Conservation (phyloP, 2,329 filamentous ascomycete genomes). For the Hortaea sp. region DNA sequence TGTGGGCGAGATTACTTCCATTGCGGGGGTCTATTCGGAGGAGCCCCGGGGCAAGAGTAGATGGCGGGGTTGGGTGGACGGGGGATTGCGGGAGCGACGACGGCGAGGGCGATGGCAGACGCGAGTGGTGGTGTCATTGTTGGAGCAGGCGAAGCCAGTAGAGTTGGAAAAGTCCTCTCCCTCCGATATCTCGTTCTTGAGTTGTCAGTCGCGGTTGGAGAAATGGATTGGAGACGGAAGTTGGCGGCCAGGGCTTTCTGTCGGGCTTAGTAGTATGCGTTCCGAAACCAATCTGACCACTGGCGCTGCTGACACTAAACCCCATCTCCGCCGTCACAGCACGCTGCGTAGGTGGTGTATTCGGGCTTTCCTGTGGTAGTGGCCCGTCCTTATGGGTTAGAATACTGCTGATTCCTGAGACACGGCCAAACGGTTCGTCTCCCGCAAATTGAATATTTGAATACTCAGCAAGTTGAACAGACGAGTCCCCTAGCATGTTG, state of each 20-base stretch:
- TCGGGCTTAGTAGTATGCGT: conserved; percentile 68
- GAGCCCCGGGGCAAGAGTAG: conserved; percentile 62
- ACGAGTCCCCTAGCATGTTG: no score
- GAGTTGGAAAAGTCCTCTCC: conserved; percentile 9
- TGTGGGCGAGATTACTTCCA: conserved; percentile 88
- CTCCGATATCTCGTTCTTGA: conserved; percentile 30
- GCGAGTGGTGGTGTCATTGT: conserved; percentile 25
- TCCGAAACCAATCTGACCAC: conserved; percentile 43
- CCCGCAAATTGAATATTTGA: no score
- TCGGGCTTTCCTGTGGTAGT: no score
- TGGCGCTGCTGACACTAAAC: no score
- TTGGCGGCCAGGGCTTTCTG: conserved; percentile 79
- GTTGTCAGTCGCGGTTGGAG: conserved; percentile 30
- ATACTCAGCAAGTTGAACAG: no score
- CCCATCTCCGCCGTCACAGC: no score
- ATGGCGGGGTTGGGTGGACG: no score
- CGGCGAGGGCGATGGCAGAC: conserved; percentile 25
- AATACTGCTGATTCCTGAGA: background rate
- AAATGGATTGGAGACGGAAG: conserved; percentile 54
- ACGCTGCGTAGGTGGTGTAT: no score
- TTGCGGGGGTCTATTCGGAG: conserved; percentile 89
- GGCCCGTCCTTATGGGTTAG: background rate
- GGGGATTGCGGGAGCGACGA: conserved; percentile 33
- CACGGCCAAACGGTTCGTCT: no score
- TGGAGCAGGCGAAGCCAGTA: conserved; percentile 8